Conservation (phyloP, 805 yeast genomes). For the Sungouiozyma intestinalis region DNA sequence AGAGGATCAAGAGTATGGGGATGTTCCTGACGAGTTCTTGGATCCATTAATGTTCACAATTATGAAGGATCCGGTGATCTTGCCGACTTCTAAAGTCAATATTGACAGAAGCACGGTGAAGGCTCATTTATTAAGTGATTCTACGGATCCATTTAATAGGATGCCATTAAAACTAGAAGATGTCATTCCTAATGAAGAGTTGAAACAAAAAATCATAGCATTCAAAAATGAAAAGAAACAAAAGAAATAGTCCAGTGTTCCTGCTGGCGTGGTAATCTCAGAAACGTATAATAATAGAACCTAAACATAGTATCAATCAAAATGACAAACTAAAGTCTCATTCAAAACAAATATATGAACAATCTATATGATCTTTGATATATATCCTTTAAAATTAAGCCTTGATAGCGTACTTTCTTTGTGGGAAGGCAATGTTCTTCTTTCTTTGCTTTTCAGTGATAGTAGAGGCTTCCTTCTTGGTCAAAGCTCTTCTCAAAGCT, state of each 20-base stretch:
- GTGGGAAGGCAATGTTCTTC: conserved; percentile 94
- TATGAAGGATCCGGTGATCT: conserved; percentile 93
- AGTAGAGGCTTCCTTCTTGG: conserved; percentile 75
- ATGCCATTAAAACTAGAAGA: conserved; percentile 84
- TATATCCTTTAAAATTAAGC: conserved; percentile 46
- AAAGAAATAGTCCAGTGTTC: conserved; percentile 10
- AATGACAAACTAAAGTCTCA: conserved; percentile 1
- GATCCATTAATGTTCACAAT: conserved; percentile 95
- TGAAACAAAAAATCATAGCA: conserved; percentile 48
- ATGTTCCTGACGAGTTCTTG: conserved; percentile 89
- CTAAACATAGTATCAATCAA: background rate
- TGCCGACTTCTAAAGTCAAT: conserved; percentile 76
- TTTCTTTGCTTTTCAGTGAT: conserved; percentile 86
- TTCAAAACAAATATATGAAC: conserved; percentile 2
- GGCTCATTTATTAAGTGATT: conserved; percentile 85
- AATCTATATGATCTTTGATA: background rate
- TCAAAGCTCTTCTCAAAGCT: conserved; percentile 97
- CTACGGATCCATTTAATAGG: conserved; percentile 96
- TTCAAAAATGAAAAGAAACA: conserved; percentile 40
- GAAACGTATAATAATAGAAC: background rate
- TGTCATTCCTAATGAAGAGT: conserved; percentile 65
- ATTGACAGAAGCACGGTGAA: conserved; percentile 89
- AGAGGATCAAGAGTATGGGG: conserved; percentile 83
- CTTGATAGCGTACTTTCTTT: conserved; percentile 97
- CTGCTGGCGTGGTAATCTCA: background rate